Conservation (phyloP, 257 asterid species). For the Thymus mandschuricus region DNA sequence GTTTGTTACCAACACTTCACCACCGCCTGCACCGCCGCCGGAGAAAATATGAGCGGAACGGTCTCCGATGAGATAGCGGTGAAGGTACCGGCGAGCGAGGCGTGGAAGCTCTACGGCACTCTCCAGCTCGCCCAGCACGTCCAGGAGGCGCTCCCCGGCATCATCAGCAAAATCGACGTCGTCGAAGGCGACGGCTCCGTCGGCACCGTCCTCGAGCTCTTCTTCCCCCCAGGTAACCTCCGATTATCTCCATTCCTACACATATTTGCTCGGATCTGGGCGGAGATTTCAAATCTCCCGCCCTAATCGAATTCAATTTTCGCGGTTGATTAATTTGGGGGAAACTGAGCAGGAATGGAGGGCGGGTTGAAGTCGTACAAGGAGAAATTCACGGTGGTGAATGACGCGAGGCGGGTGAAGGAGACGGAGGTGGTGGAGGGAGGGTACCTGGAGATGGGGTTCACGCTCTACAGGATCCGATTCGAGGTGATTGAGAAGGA, state of each 20-base stretch:
- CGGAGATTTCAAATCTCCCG: no score
- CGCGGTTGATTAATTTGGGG: no score
- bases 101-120: constrained; percentile 62
- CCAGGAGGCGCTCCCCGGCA: constrained; percentile 37
- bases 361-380: constrained; percentile 40
- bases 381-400: constrained; percentile 66
- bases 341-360: constrained; percentile 20
- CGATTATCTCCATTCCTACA: no score
- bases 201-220: constrained; percentile 55
- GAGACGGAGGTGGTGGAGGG: constrained; percentile 59
- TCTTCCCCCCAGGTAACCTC: constrained; percentile 43
- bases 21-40: neutral
- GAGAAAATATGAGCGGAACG: constrained; percentile 36
- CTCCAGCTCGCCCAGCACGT: constrained; percentile 43
- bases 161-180: constrained; percentile 43
- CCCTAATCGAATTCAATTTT: no score
- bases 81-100: constrained; percentile 53
- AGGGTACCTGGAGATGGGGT: constrained; percentile 56
- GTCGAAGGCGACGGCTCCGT: constrained; percentile 60
- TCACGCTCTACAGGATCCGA: constrained; percentile 42
- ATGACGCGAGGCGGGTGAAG: constrained; percentile 52
- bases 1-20: no score
- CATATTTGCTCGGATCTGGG: no score
- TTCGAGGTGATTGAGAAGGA: constrained; percentile 50
- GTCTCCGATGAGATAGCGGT: constrained; percentile 47